Evolutionary conservation across 495 filamentous ascomycete genomes (phyloP), one percentile per base, ranked within the genome.

Genomic region (Lichina pygmaea): DNA sequence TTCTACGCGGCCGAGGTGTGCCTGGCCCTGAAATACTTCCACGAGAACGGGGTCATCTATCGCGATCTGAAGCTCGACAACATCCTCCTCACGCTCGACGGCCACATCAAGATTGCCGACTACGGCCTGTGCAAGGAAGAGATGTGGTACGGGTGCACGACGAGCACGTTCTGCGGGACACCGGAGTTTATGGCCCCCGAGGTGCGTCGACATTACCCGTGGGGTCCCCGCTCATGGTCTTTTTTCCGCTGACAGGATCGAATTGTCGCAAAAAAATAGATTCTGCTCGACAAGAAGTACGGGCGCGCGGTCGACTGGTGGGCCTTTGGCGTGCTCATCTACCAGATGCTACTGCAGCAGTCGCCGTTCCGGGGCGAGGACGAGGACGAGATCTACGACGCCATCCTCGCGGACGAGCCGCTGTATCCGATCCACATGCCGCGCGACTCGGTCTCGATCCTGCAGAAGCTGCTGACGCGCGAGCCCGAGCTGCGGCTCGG

Each of bases 151-250:
- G 85, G 85, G 34, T 81, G 78, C 45, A 93, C 81, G 0, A 99
- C 89, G 0, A 85, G 86, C 62, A 99, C 89, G 30, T 99, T 99
- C 64, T 99, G 89, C 61, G 89, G 89, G 60, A 99, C 89, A 17
- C 89, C 89, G 38, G 89, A 99, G 55, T 99, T 99, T 49, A 99
- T 99, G 89, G 89, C 89, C 11, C 89, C 89, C 9, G 89, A 99
- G 70, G 84, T 91, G 70, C 56, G 70, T 61, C 2, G 12, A 31
- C 38, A 3, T 46, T 15, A 2, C 10, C 36, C 36, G 24, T 41
- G 2, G 16, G 3, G 10, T 43, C 34, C 10, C 46, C 42, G 50
- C 49, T 61, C 46, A n/a, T 24, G 24, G 24, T 24, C n/a, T n/a
- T 58, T 43, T 16, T 6, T 44, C 8, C n/a, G 9, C 17, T 36